phyloP scores from a whole-genome alignment of 352 stramenopile species.

The Phytophthora megakarya region DNA sequence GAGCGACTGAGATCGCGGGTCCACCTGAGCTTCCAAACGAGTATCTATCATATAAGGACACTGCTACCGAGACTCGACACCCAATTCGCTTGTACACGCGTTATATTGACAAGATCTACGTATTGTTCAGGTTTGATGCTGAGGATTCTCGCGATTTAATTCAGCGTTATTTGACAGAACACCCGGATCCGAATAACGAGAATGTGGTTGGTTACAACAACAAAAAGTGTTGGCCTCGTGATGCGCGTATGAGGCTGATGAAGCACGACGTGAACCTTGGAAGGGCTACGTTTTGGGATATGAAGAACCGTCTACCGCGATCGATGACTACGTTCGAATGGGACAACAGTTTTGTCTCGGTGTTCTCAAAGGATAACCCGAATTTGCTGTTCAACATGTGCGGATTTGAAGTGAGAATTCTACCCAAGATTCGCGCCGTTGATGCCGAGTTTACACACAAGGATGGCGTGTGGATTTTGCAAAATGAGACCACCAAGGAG shows the following conservation, averaged over 20 bases:
- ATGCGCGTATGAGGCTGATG: constrained; percentile 99
- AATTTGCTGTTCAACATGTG: constrained; percentile 99
- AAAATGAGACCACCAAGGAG: constrained; percentile 99
- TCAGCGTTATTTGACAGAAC: constrained; percentile 99
- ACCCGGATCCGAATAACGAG: constrained; percentile 99
- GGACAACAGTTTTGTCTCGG: constrained; percentile 99
- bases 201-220: constrained; percentile 99
- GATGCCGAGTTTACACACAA: constrained; percentile 95
- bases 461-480: constrained; percentile 99
- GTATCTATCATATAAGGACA: constrained; percentile 98
- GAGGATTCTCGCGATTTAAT: constrained; percentile 99
- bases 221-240: constrained; percentile 99
- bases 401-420: constrained; percentile 98
- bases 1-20: constrained; percentile 98
- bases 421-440: constrained; percentile 92
- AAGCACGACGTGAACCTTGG: constrained; percentile 99
- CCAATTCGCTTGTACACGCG: constrained; percentile 99
- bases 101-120: constrained; percentile 99
- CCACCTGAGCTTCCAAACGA: constrained; percentile 98
- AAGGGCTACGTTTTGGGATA: constrained; percentile 99
- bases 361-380: constrained; percentile 99
- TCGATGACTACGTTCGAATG: constrained; percentile 99
- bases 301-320: constrained; percentile 99
- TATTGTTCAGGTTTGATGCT: constrained; percentile 98
- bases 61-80: constrained; percentile 96